phyloP scores from a whole-genome alignment of 2,329 filamentous ascomycete species.

The Pseudogymnoascus sp. region DNA sequence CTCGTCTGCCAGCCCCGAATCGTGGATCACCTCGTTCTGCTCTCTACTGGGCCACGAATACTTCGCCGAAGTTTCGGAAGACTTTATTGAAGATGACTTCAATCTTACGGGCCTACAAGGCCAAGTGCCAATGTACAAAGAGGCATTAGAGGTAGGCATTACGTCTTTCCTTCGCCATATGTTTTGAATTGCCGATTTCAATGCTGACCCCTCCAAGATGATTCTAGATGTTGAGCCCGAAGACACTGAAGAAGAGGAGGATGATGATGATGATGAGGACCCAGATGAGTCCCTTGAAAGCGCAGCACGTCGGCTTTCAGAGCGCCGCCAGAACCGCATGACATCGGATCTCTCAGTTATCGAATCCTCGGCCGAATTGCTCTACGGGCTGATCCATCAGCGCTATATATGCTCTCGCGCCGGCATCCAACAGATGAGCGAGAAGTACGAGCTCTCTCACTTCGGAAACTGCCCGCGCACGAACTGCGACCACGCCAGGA shows the following conservation, averaged over 20 bases:
- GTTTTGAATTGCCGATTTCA: neutral
- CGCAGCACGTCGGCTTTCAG: constrained; percentile 42
- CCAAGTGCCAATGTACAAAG: constrained; percentile 98
- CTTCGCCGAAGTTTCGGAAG: constrained; percentile 96
- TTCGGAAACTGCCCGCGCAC: constrained; percentile 95
- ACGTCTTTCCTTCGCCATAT: neutral
- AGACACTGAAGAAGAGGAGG: constrained; percentile 71
- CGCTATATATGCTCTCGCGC: constrained; percentile 94
- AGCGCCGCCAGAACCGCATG: constrained; percentile 75
- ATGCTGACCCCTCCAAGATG: constrained; percentile 51
- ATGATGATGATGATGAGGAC: constrained; percentile 61
- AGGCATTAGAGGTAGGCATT: constrained; percentile 69
- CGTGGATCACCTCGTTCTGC: constrained; percentile 98
- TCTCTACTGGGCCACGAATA: constrained; percentile 94
- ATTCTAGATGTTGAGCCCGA: constrained; percentile 97
- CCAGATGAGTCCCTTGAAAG: constrained; percentile 57
- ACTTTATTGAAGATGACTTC: constrained; percentile 99
- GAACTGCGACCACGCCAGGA: constrained; percentile 82
- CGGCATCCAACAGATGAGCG: constrained; percentile 97
- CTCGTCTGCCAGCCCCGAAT: constrained; percentile 46
- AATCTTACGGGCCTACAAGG: constrained; percentile 92
- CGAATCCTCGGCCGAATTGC: constrained; percentile 93
- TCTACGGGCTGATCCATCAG: constrained; percentile 97
- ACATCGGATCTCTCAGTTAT: constrained; percentile 91
- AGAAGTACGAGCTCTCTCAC: constrained; percentile 96